Percentiles rank a stretch among this genome's conserved stretches.
These are phyloP conservation scores for Letharia columbiana DNA, from an alignment of 495 filamentous ascomycete species.

Conservation along the genomic window DNA sequence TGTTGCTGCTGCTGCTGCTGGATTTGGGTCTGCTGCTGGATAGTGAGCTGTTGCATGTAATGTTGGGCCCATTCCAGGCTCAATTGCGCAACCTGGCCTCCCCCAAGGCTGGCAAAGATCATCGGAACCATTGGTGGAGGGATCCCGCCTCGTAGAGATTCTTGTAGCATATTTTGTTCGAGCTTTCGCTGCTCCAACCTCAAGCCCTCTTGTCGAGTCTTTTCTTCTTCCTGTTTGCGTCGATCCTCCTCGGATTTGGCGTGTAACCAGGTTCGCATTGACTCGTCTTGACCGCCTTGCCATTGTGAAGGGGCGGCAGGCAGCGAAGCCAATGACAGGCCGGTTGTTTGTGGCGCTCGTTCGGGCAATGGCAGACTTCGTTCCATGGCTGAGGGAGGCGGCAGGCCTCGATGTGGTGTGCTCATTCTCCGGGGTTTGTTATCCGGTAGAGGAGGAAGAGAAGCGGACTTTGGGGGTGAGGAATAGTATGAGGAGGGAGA, in stretches of 20 bases:
- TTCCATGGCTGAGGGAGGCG: slow-evolving; percentile 31
- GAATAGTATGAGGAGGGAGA: slow-evolving; percentile 33
- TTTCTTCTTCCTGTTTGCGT: slow-evolving; percentile 79
- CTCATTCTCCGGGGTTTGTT: slow-evolving; percentile 31
- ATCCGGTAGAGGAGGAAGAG: slow-evolving; percentile 23
- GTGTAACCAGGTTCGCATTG: slow-evolving; percentile 71
- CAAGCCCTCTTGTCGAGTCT: slow-evolving; percentile 68
- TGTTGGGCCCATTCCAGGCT: slow-evolving; percentile 70
- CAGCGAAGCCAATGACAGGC: slow-evolving; percentile 44
- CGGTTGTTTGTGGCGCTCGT: slow-evolving; percentile 31
- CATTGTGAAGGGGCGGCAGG: slow-evolving; percentile 64
- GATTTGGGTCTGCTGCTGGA: slow-evolving; percentile 36
- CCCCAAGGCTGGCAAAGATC: slow-evolving; percentile 77
- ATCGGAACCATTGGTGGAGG: slow-evolving; percentile 81
- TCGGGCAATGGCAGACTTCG: slow-evolving; percentile 29
- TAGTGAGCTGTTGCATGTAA: slow-evolving; percentile 41
- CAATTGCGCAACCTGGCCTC: slow-evolving; percentile 51
- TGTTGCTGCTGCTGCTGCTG: slow-evolving; percentile 47
- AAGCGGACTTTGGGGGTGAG: slow-evolving; percentile 24
- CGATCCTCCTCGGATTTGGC: slow-evolving; percentile 82
- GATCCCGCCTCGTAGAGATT: slow-evolving; percentile 70
- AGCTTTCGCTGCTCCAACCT: slow-evolving; percentile 73
- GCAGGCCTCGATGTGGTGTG: slow-evolving; percentile 33
- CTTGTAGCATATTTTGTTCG: slow-evolving; percentile 75
- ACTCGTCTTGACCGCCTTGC: slow-evolving; percentile 61